phyloP scores from a whole-genome alignment of 768 basidiomycete genomes.

The Favolaschia claudopus region DNA sequence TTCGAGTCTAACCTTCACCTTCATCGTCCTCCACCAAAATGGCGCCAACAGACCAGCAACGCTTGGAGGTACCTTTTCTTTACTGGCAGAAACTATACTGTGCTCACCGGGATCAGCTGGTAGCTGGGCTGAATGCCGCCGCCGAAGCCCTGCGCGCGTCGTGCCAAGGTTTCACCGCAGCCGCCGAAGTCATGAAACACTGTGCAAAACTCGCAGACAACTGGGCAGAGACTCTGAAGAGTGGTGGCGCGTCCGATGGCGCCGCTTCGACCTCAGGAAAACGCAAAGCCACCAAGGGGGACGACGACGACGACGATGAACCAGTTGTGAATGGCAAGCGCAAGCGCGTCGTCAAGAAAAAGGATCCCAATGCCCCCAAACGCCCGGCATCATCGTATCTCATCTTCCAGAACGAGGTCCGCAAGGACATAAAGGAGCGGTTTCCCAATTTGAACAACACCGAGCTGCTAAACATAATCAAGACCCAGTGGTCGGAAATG shows the following conservation, averaged over 20 bases:
- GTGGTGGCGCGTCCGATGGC: conserved; percentile 35
- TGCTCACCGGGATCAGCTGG: conserved; percentile 19
- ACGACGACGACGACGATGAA: conserved; percentile 47
- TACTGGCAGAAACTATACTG: neutral
- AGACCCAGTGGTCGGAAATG: conserved; percentile 78
- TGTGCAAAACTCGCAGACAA: conserved; percentile 67
- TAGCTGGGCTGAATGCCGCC: conserved; percentile 57
- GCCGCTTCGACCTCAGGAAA: conserved; percentile 50
- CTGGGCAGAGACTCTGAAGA: conserved; percentile 59
- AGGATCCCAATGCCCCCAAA: conserved; percentile 95
- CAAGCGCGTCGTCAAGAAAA: conserved; percentile 69
- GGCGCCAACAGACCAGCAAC: conserved; percentile 4
- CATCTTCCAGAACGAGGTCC: conserved; percentile 91
- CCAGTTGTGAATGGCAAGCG: conserved; percentile 50
- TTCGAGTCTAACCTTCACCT: too few relatives aligned
- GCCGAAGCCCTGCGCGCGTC: conserved; percentile 65
- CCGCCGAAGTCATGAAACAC: conserved; percentile 70
- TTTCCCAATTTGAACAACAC: conserved; percentile 71
- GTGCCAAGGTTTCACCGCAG: conserved; percentile 52
- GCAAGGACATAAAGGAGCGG: conserved; percentile 71
- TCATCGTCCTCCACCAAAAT: conserved; percentile 1
- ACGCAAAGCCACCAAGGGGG: conserved; percentile 55
- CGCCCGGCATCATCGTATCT: conserved; percentile 93
- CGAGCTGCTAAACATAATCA: conserved; percentile 76
- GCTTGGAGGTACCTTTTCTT: neutral